Evolutionary conservation across 2,329 filamentous ascomycete genomes (phyloP).

Genomic region (Hirsutella minnesotensis): DNA sequence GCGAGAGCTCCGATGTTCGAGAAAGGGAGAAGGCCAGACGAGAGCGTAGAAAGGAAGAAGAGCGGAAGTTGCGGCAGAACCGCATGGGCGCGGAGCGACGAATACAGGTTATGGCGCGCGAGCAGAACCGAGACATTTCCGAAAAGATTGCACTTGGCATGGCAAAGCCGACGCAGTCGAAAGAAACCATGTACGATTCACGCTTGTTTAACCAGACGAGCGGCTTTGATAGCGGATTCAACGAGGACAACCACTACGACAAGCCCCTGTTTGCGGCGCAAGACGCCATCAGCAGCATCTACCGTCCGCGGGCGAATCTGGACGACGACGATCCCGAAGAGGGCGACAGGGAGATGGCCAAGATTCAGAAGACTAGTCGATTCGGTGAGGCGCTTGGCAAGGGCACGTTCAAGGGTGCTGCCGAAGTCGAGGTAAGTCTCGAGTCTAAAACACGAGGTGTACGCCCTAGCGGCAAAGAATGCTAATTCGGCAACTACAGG

Average conservation of each 20-base stretch:
- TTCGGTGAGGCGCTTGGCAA: slow-evolving; percentile 80
- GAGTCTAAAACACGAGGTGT: neutral
- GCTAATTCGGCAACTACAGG: slow-evolving; percentile 32
- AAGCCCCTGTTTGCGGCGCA: slow-evolving; percentile 95
- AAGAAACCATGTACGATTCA: slow-evolving; percentile 95
- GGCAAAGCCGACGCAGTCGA: slow-evolving; percentile 85
- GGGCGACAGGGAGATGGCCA: slow-evolving; percentile 73
- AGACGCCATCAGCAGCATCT: slow-evolving; percentile 89
- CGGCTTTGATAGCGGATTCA: slow-evolving; percentile 85
- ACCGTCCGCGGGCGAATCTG: slow-evolving; percentile 65
- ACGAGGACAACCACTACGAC: slow-evolving; percentile 95
- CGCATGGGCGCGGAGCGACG: slow-evolving; percentile 91
- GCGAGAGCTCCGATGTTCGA: slow-evolving; percentile 58
- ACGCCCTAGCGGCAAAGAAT: neutral
- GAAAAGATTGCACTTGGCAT: slow-evolving; percentile 92
- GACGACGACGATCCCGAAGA: slow-evolving; percentile 70
- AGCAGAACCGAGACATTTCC: slow-evolving; percentile 92
- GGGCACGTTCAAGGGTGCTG: slow-evolving; percentile 83
- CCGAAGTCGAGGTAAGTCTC: slow-evolving; percentile 59
- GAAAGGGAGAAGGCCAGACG: slow-evolving; percentile 67
- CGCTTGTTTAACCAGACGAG: slow-evolving; percentile 88
- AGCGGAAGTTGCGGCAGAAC: slow-evolving; percentile 83
- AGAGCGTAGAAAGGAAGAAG: slow-evolving; percentile 70
- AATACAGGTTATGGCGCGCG: slow-evolving; percentile 83
- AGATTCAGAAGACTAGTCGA: slow-evolving; percentile 72